Evolutionary conservation across 2,329 filamentous ascomycete genomes (phyloP), one percentile per base, ranked within the genome.

Genomic region (Fusarium coffeatum): DNA sequence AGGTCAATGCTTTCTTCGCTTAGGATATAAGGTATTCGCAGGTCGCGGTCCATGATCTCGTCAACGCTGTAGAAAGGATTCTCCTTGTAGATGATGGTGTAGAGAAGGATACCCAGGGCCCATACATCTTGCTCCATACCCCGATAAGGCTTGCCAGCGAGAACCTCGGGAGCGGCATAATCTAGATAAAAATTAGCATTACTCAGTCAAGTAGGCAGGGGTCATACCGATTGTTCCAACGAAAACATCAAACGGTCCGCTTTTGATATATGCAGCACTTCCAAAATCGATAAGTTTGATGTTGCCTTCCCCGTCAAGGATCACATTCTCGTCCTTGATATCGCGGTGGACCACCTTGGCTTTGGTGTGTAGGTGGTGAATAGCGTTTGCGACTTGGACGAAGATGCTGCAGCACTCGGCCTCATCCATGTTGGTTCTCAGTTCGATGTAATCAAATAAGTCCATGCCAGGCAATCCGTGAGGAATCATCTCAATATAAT

Each of bases 81-180:
- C 82, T 99, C 96, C 83, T 98, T 99, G 87, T 99, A 99, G 76
- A 98, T 92, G 77, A 99, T 98, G 28, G 96, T 99, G 84, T 99
- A 99, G 16, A 99, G 88, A 27, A 99, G 87, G 76, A 99, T 98
- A 25, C 96, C 96, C 18, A 99, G 87, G 1, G 96, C 96, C 96
- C 96, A 99, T 30, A 99, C 94, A 77, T 99, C 96, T 83, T 99
- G 96, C 79, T 97, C 95, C 81, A 97, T 97, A 76, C 96, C 96
- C 72, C 92, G 89, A 81, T 99, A 99, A 18, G 94, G 92, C 74
- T 91, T 92, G 49, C 96, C 96, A 61, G 94, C 94, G 50, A 99
- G 87, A 57, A 99, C 96, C 83, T 99, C 96, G n/a, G 96, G 96
- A 9, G 96, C 96, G 47, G 96, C 96, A 81, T 99, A 99, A 84